Evolutionary conservation across 441 rosid genomes (phyloP).

Genomic region (Populus hybrid): DNA sequence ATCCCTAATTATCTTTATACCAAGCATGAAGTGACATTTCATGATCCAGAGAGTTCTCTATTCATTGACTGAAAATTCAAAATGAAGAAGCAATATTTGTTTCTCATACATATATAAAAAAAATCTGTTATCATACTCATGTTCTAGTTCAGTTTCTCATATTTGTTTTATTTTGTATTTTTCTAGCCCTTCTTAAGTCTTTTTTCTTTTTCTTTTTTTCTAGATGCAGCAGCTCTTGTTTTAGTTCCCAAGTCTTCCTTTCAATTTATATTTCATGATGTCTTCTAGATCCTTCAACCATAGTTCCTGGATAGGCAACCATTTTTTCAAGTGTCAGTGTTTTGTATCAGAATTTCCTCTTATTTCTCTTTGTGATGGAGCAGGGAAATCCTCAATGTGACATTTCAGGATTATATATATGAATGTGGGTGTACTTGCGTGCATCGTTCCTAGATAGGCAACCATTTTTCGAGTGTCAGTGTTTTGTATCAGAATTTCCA

Average conservation of each 20-base stretch:
- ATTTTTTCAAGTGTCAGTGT: not conserved
- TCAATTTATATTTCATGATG: not conserved
- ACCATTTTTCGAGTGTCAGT: not conserved
- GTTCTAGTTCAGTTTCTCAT: not conserved
- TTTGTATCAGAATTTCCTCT: not conserved
- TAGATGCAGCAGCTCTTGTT: not conserved
- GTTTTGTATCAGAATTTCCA: not conserved
- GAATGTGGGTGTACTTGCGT: not conserved
- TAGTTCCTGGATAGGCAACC: not conserved
- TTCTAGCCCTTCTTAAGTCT: not conserved
- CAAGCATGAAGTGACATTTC: not conserved
- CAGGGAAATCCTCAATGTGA: not conserved
- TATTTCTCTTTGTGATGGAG: not conserved
- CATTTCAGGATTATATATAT: not conserved
- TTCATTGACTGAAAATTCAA: conserved; percentile 1
- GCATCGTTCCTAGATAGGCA: not conserved
- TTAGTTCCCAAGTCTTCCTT: too few relatives aligned
- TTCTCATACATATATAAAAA: too few relatives aligned
- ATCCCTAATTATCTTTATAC: not conserved
- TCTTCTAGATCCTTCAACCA: not conserved
- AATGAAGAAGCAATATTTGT: not conserved
- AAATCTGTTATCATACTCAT: not conserved
- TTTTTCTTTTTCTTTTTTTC: not conserved
- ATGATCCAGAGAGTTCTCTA: not conserved
- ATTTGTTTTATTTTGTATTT: not conserved